phyloP scores from a whole-genome alignment of 805 yeast species.

The Candida suzukii region DNA sequence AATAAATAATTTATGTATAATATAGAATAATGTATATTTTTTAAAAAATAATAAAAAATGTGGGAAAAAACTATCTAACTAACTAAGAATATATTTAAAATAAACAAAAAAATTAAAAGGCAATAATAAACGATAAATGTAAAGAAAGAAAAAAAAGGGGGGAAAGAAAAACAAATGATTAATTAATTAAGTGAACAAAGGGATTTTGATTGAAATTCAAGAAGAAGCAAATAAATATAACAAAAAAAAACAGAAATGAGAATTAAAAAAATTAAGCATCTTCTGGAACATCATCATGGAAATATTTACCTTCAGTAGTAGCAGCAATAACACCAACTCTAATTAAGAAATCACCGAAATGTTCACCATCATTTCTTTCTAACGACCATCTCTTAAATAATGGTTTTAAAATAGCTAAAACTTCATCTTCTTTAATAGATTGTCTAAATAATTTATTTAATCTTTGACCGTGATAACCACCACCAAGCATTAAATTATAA shows the following conservation, averaged over 20 bases:
- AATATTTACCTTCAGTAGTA: constrained; percentile 83
- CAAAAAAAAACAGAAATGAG: background rate
- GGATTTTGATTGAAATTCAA: too few species aligned
- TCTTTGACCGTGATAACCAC: constrained; percentile 91
- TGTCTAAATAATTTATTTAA: constrained; percentile 83
- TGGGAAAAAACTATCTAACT: too few species aligned
- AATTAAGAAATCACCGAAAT: constrained; percentile 88
- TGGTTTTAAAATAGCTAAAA: constrained; percentile 69
- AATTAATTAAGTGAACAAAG: too few species aligned
- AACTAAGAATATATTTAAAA: too few species aligned
- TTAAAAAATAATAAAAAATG: too few species aligned
- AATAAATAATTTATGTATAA: too few species aligned
- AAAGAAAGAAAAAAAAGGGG: too few species aligned
- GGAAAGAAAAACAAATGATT: too few species aligned
- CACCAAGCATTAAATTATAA: constrained; percentile 90
- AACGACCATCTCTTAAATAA: constrained; percentile 90
- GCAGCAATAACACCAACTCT: constrained; percentile 85
- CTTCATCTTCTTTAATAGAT: constrained; percentile 86
- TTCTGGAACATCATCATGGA: constrained; percentile 91
- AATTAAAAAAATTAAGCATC: constrained; percentile 36
- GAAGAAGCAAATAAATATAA: too few species aligned
- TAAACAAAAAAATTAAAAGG: too few species aligned
- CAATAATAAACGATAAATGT: too few species aligned
- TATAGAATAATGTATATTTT: too few species aligned
- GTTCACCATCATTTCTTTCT: constrained; percentile 88